Evolutionary conservation across 306 rosid genomes (phyloP).

Genomic region (Vigna reflexopilosa): DNA sequence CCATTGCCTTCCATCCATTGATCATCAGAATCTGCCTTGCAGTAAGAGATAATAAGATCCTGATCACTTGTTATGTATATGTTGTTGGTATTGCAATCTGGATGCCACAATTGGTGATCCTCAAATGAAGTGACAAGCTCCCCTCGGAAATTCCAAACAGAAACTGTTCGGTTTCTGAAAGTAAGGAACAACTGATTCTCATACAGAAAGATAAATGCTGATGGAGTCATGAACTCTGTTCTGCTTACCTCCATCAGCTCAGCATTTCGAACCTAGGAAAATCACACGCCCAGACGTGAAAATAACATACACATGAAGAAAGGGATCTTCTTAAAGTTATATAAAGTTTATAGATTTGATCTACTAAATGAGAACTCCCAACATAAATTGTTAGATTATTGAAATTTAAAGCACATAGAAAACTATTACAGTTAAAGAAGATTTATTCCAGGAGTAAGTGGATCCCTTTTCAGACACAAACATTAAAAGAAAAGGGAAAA

Average conservation of each 20-base stretch:
- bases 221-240: slow-evolving; percentile 90
- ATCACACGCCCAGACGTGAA: slow-evolving; percentile 20
- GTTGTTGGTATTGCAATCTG: slow-evolving; percentile 94
- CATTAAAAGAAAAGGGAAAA: neutral
- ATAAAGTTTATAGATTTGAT: neutral
- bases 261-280: slow-evolving; percentile 73
- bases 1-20: slow-evolving; percentile 85
- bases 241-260: slow-evolving; percentile 78
- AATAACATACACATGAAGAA: neutral
- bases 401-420: neutral
- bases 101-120: slow-evolving; percentile 96
- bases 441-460: neutral
- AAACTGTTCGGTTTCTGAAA: slow-evolving; percentile 81
- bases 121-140: slow-evolving; percentile 95
- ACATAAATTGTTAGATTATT: neutral
- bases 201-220: slow-evolving; percentile 87
- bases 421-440: neutral
- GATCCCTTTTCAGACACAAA: neutral
- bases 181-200: slow-evolving; percentile 93
- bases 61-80: slow-evolving; percentile 94
- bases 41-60: slow-evolving; percentile 93
- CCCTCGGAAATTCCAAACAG: slow-evolving; percentile 96
- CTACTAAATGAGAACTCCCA: neutral
- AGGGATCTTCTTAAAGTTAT: neutral
- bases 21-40: slow-evolving; percentile 89